Conservation (phyloP, 2,329 filamentous ascomycete species). For the Colletotrichum musicola region DNA sequence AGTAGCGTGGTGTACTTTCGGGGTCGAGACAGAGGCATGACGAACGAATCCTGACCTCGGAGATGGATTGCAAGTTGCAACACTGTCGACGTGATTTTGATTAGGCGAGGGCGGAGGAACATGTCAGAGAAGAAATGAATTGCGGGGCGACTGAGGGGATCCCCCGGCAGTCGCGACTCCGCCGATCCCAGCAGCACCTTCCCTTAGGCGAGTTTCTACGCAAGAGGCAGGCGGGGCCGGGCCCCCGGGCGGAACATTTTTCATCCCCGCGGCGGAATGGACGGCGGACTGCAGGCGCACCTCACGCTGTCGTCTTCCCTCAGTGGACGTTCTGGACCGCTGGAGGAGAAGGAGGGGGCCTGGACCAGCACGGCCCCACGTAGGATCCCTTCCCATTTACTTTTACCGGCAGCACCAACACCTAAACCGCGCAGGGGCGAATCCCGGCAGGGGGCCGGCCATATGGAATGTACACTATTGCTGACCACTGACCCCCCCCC, state of each 20-base stretch:
- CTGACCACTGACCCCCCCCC: no score
- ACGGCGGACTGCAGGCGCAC: not conserved
- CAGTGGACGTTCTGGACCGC: not conserved
- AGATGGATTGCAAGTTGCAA: conserved; percentile 7
- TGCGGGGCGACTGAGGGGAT: not conserved
- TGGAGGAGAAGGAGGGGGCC: conserved; percentile 5
- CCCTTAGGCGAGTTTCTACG: not conserved
- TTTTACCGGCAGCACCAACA: conserved; percentile 23
- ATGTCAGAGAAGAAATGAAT: conserved; percentile 1
- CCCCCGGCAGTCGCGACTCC: not conserved
- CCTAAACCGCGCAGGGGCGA: conserved; percentile 12
- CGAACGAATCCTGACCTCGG: conserved; percentile 20
- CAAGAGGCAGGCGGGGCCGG: not conserved
- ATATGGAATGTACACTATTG: no score
- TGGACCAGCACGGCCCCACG: conserved; percentile 28
- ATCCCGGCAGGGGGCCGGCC: no score
- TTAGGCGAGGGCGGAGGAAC: conserved; percentile 6
- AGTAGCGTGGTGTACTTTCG: no score
- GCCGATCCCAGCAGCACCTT: not conserved
- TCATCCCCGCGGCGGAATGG: not conserved
- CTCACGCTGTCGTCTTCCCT: no score
- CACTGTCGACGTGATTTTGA: not conserved
- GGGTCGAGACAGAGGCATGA: no score
- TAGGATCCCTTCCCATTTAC: conserved; percentile 30
- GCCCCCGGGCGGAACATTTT: not conserved